Base-by-base conservation (phyloP, 2,329 filamentous ascomycete species). In the Periconia sp. region DNA sequence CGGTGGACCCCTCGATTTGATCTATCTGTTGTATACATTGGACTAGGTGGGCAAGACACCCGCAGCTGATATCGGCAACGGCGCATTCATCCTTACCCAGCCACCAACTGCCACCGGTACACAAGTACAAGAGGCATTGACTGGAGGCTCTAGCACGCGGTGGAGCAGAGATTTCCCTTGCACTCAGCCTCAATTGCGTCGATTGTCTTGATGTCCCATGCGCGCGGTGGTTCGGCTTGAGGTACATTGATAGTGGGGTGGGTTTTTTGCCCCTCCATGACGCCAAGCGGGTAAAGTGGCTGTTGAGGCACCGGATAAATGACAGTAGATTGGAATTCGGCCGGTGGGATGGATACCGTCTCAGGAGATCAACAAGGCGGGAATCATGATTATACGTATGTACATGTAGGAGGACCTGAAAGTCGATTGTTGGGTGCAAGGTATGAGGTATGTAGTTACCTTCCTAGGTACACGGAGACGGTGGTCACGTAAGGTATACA, bases 231-330 rank as follows among this genome's bases (percentile, higher is more conserved):
- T 27, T 27, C 8, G 23, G 33, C 3, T 13, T n/a, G 33, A 37
- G 33, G 33, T 14, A 5, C 11, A 14, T 11, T 37, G 33, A 27
- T 50, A 40, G 43, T 43, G 52, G 52, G 46, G 47, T 49, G 18
- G 53, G 5, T 47, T 42, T 43, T 48, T 35, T 47, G 50, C 50
- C 53, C 54, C 55, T 48, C 47, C 50, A 47, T 47, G 18, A 37
- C 41, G 56, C 54, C 50, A 55, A 54, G 56, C 60, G 60, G 60
- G 47, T 63, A 63, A 63, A 57, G 44, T 54, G 40, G n/a, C 47
- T 42, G 6, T 52, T 49, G 31, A 54, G 46, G 58, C 60, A 61
- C 58, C 60, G 60, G 60, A 56, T 63, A 63, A 63, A 59, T 49
- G 45, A 37, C 20, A 40, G 9, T 43, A 27, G 23, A 27, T 27